phyloP scores from a whole-genome alignment of 2,329 filamentous ascomycete genomes.

The Penicillium digitatum region DNA sequence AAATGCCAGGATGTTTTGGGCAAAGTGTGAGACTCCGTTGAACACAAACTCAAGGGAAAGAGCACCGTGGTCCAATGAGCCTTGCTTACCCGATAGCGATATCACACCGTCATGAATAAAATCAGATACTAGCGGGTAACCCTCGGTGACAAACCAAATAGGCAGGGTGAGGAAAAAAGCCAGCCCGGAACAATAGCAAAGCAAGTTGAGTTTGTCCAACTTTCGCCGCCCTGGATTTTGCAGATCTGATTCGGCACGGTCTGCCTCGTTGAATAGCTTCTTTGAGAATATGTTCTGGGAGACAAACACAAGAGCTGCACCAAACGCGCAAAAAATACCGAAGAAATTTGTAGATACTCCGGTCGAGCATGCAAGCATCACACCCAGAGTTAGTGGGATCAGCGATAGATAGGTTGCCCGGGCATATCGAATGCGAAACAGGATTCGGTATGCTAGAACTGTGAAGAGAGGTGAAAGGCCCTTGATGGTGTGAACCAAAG shows the following conservation, averaged over 20 bases:
- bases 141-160: conserved; percentile 91
- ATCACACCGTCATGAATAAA: conserved; percentile 78
- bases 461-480: conserved; percentile 94
- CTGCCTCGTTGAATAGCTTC: conserved; percentile 91
- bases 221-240: conserved; percentile 63
- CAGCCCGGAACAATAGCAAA: conserved; percentile 94
- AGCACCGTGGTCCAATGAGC: conserved; percentile 61
- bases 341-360: conserved; percentile 84
- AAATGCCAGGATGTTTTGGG: conserved; percentile 93
- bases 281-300: conserved; percentile 99
- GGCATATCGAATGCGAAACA: conserved; percentile 87
- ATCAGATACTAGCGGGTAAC: conserved; percentile 70
- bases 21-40: conserved; percentile 95
- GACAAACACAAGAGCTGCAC: conserved; percentile 91
- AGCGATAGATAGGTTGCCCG: conserved; percentile 81
- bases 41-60: conserved; percentile 83
- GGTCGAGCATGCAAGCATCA: conserved; percentile 91
- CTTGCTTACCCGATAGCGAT: conserved; percentile 70
- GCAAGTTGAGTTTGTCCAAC: conserved; percentile 90
- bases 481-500: conserved; percentile 97
- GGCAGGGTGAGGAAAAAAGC: conserved; percentile 84
- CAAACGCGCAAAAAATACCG: conserved; percentile 82
- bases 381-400: conserved; percentile 87
- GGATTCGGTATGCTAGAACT: conserved; percentile 82
- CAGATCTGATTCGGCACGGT: conserved; percentile 72